Evolutionary conservation across 176 grass and related monocot genomes (phyloP), one percentile per base, ranked within the genome.

Genomic region (Eleusine coracana): DNA sequence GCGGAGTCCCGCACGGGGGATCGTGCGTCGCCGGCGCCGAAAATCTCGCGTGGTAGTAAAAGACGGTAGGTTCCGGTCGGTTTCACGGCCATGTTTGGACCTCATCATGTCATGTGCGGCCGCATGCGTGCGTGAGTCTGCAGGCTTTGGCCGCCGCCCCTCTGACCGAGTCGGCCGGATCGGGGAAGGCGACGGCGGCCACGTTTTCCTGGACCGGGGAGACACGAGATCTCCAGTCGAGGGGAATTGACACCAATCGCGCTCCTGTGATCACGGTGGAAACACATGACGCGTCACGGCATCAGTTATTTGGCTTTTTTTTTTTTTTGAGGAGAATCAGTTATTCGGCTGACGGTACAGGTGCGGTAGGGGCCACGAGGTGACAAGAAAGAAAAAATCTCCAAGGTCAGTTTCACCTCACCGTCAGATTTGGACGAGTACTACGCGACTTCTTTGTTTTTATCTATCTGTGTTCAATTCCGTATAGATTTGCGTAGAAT

Each of bases 11-110:
- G 17, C 54, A 56, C 54, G 56, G 7, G 56, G 1, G 49, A 25
- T 23, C 56, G 56, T 60, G 56, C 54, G n/a, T 3, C 58, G 58
- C 7, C 10, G 60, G 5, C 25, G 23, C 60, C 60, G 27, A 31
- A 48, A 23, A 77, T 62, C 39, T 5, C 20, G 28, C n/a, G n/a
- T n/a, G n/a, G 23, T 16, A 44, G 34, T 64, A 63, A 79, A 79
- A 44, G 0, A 2, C 1, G 84, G 68, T 55, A 44, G 76, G 84
- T 86, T 54, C 14, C 44, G 42, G 76, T 86, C 84, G 76, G 45
- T 80, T 39, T 73, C 76, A 55, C 29, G 49, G 16, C 41, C 41
- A 6, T 44, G 6, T 44, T 1, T 45, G 7, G 44, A 45, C 44
- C 44, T 45, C 44, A 45, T 10, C 44, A 46, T 46, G 44, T 45